phyloP scores from a whole-genome alignment of 2,329 filamentous ascomycete species.

The Alternaria burnsii region DNA sequence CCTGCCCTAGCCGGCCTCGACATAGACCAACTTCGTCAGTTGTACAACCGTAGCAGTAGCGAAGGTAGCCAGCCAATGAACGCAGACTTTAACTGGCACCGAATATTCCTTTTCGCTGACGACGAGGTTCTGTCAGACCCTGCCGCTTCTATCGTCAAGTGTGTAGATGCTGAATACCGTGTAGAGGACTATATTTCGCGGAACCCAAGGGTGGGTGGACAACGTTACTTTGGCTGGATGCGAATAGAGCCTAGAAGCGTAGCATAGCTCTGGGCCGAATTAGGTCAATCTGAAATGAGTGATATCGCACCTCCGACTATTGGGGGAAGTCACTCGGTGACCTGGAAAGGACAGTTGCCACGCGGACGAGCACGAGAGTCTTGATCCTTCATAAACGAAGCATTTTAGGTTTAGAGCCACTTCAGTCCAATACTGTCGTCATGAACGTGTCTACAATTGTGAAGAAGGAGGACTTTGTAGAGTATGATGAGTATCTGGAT shows the following conservation, averaged over 20 bases:
- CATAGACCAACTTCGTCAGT: constrained; percentile 21
- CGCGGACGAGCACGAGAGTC: neutral
- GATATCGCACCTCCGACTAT: constrained; percentile 12
- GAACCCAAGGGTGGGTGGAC: constrained; percentile 10
- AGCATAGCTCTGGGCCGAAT: constrained; percentile 9
- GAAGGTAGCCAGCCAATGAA: constrained; percentile 22
- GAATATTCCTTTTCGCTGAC: constrained; percentile 18
- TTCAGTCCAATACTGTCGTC: too few species aligned
- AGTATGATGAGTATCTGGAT: too few species aligned
- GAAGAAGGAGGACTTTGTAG: too few species aligned
- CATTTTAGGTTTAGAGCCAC: too few species aligned
- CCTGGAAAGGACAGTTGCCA: neutral
- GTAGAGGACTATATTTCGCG: constrained; percentile 12
- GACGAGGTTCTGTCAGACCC: constrained; percentile 15
- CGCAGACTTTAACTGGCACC: constrained; percentile 11
- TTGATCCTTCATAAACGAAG: too few species aligned
- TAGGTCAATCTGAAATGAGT: neutral
- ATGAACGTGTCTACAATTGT: too few species aligned
- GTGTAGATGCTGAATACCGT: constrained; percentile 17
- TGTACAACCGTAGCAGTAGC: constrained; percentile 14
- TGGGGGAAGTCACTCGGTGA: constrained; percentile 11
- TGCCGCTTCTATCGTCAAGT: constrained; percentile 13
- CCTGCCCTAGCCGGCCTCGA: constrained; percentile 15
- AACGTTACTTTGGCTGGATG: constrained; percentile 21
- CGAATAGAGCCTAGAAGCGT: constrained; percentile 5